Conservation (phyloP, 2,329 filamentous ascomycete genomes). For the Hypoxylon sp. region DNA sequence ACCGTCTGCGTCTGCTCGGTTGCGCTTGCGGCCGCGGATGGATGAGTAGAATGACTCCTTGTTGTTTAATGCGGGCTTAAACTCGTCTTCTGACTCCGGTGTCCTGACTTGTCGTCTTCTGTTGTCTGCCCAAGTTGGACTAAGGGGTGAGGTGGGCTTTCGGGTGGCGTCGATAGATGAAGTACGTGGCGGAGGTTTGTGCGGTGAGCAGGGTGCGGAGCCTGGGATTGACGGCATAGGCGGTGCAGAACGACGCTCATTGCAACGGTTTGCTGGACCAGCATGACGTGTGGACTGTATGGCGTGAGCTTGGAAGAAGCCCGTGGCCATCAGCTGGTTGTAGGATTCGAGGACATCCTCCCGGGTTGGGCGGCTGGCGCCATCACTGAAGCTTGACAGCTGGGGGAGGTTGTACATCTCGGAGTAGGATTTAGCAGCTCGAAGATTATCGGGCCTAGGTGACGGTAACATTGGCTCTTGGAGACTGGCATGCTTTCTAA, state of each 20-base stretch:
- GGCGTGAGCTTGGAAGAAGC: constrained; percentile 72
- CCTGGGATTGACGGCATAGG: constrained; percentile 42
- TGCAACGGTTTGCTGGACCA: constrained; percentile 47
- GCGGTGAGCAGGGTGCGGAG: constrained; percentile 42
- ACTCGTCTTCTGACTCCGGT: constrained; percentile 17
- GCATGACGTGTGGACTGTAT: constrained; percentile 70
- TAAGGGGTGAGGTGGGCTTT: constrained; percentile 17
- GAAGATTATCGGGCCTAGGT: constrained; percentile 40
- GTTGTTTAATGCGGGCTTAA: constrained; percentile 28
- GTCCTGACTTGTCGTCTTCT: constrained; percentile 11
- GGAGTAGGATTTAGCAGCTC: constrained; percentile 48
- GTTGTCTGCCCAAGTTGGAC: constrained; percentile 29
- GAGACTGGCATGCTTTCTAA: constrained; percentile 53
- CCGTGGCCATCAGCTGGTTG: constrained; percentile 68
- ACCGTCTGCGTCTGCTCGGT: constrained; percentile 58
- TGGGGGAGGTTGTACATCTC: constrained; percentile 48
- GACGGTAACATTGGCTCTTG: constrained; percentile 47
- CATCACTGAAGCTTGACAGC: constrained; percentile 34
- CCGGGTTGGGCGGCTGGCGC: constrained; percentile 53
- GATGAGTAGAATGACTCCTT: constrained; percentile 45
- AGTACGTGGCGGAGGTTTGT: constrained; percentile 39
- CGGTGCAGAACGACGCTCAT: constrained; percentile 26
- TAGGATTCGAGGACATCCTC: constrained; percentile 72
- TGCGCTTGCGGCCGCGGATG: constrained; percentile 67
- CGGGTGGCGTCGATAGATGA: constrained; percentile 41